Evolutionary conservation across 805 yeast species (phyloP), one percentile per base, ranked within the genome.

Genomic region (Ogataea pignaliae): DNA sequence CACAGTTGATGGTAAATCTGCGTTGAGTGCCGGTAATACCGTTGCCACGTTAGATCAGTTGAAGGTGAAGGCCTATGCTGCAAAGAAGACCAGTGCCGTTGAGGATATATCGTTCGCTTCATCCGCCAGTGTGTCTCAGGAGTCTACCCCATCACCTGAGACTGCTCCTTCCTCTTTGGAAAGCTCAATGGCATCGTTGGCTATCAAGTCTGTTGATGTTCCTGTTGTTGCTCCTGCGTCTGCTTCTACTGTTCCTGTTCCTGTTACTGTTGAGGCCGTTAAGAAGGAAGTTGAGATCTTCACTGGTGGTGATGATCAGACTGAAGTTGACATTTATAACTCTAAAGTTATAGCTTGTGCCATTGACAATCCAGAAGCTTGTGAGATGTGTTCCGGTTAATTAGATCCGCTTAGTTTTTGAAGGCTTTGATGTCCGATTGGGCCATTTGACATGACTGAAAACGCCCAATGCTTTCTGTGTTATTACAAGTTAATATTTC

Each of bases 351-450:
- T 91, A 69, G 97, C 97, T 31, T 91, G 99, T 75, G 95, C 97
- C 44, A 89, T 93, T 65, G 83, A 86, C 66, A 91, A 93, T 72
- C 97, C 97, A 47, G 98, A 88, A 71, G 81, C 98, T 40, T 91
- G 99, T 71, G 91, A 91, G 63, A 93, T 93, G 98, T 93, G 99
- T 75, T 91, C 98, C 47, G 98, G 98, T 73, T 93, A 71, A 68
- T 28, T 29, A 26, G 10, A 13, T 5, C 26, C 26, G 26, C 26
- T 7, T 21, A 7, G 7, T 7, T 21, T 21, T 21, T 21, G 26
- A 21, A 7, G 7, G 26, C 7, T 21, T 21, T 21, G 26, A 21
- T 21, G 26, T 21, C 7, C 36, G 26, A 9, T 15, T 17, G 13
- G 14, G 14, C 39, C 32, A 14, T 39, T 39, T 39, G 35, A 37